Percentiles rank a stretch among this genome's conserved stretches.
These are phyloP conservation scores for Lentinus brumalis DNA, from an alignment of 768 basidiomycete genomes.

Conservation along the genomic window DNA sequence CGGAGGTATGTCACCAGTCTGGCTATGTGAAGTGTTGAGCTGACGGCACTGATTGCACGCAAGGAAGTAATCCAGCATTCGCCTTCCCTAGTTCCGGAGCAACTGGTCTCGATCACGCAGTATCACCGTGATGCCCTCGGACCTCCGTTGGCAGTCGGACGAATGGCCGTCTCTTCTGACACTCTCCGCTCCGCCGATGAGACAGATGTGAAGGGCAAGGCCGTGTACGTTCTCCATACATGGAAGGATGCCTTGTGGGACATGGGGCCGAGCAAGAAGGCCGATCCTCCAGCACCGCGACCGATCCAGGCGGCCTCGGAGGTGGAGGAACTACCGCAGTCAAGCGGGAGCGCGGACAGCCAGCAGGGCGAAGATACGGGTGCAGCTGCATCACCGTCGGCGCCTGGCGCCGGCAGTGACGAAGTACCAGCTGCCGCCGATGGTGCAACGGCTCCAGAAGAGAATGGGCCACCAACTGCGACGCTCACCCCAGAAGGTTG, in stretches of 20 bases:
- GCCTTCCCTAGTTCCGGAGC: conserved; percentile 41
- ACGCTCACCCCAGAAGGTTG: conserved; percentile 31
- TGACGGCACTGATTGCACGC: conserved; percentile 16
- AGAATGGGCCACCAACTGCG: background rate
- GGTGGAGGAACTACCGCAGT: background rate
- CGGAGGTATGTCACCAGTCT: conserved; percentile 77
- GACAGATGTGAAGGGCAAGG: conserved; percentile 71
- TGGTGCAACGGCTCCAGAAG: background rate
- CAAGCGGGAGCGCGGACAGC: background rate
- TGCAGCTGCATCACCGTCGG: background rate
- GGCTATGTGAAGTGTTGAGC: too few species aligned
- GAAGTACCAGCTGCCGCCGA: too few species aligned
- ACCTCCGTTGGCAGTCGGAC: conserved; percentile 75
- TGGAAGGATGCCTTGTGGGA: conserved; percentile 81
- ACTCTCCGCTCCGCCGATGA: conserved; percentile 39
- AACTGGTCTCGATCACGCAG: conserved; percentile 67
- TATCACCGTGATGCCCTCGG: conserved; percentile 43
- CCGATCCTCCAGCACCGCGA: conserved; percentile 51
- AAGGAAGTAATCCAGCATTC: conserved; percentile 64
- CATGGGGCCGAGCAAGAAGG: conserved; percentile 52
- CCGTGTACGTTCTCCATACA: conserved; percentile 69
- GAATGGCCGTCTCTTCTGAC: conserved; percentile 59
- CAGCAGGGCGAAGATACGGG: background rate
- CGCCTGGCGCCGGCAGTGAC: too few species aligned
- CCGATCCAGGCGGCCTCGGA: background rate